phyloP scores from a whole-genome alignment of 164 flowering plant genomes.

The Aristolochia californica region DNA sequence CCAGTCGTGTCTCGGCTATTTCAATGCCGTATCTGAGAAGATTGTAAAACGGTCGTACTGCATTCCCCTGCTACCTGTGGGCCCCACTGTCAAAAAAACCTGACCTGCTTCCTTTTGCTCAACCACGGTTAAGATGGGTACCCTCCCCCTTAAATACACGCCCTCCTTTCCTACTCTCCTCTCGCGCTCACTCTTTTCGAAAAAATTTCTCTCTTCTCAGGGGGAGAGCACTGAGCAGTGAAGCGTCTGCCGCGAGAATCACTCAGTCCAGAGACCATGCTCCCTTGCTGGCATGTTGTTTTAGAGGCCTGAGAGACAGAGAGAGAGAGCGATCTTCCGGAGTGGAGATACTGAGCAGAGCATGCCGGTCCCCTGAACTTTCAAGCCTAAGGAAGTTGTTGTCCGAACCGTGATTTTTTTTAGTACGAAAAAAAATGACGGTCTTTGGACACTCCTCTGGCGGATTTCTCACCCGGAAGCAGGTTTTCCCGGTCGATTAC shows the following conservation, averaged over 20 bases:
- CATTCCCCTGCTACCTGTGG: not conserved
- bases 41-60: no score
- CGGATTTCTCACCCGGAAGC: conserved; percentile 35
- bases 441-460: conserved; percentile 29
- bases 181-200: conserved; percentile 53
- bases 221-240: conserved; percentile 7
- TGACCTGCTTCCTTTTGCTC: not conserved
- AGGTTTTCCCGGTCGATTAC: conserved; percentile 67
- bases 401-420: not conserved
- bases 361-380: not conserved
- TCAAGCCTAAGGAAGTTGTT: not conserved
- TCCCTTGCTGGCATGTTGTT: not conserved
- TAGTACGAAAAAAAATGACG: conserved; percentile 36
- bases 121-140: not conserved
- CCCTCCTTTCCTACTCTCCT: conserved; percentile 6
- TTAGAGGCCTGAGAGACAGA: not conserved
- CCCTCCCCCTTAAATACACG: conserved; percentile 17
- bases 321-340: not conserved
- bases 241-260: conserved; percentile 1
- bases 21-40: conserved; percentile 2
- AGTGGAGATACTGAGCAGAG: no score
- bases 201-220: no score
- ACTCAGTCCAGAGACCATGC: conserved; percentile 9
- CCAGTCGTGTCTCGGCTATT: no score
- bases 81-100: not conserved